phyloP scores from a whole-genome alignment of 2,329 filamentous ascomycete species.

The Sporothrix humicola region DNA sequence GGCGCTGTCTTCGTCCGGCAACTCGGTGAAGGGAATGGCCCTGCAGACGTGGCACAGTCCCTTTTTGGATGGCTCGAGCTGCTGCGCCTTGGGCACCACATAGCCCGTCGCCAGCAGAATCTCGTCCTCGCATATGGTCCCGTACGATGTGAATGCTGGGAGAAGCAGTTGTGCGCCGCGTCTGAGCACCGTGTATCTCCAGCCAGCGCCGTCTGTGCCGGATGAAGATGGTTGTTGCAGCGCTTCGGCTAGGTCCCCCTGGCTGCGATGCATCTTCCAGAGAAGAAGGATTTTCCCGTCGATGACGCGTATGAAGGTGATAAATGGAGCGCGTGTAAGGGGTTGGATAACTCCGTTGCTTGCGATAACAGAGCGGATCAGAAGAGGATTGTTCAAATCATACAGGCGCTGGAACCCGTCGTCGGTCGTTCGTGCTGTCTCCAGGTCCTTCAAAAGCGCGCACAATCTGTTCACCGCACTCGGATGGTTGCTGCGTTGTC shows the following conservation, averaged over 20 bases:
- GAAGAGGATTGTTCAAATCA: background rate
- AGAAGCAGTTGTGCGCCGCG: background rate
- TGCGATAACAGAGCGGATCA: background rate
- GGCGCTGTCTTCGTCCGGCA: background rate
- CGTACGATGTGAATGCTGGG: background rate
- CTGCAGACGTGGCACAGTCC: background rate
- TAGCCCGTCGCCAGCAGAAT: background rate
- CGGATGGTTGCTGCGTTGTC: background rate
- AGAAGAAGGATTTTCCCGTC: background rate
- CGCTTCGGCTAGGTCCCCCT: background rate
- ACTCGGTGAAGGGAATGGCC: background rate
- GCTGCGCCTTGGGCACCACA: background rate
- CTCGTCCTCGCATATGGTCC: background rate
- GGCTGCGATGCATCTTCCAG: background rate
- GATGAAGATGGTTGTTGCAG: background rate
- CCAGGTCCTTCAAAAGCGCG: background rate
- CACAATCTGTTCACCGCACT: background rate
- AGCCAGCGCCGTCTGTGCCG: background rate
- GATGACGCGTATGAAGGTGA: background rate
- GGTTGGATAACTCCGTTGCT: background rate
- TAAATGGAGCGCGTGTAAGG: background rate
- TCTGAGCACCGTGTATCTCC: background rate
- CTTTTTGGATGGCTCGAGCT: background rate
- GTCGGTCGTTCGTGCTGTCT: constrained; percentile 5
- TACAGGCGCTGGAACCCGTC: background rate